These are phyloP conservation scores for Ogataea pini DNA, from an alignment of 805 yeast species.

Conservation along the genomic window DNA sequence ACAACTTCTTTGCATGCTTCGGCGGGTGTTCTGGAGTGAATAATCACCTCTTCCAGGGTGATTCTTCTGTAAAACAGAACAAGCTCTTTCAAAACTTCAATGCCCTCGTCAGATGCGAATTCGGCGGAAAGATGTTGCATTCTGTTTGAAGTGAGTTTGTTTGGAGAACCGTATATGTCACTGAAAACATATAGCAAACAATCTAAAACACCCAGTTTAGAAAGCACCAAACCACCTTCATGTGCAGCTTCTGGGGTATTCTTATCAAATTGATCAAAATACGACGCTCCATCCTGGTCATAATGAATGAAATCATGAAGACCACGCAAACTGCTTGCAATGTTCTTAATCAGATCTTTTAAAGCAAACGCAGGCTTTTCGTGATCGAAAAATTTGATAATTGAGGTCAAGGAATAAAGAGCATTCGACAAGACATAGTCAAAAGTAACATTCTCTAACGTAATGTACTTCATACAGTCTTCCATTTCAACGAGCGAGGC, in stretches of 20 bases:
- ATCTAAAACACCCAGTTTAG: constrained; percentile 40
- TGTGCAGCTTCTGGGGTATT: constrained; percentile 22
- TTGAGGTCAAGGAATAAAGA: constrained; percentile 51
- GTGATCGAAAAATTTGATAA: constrained; percentile 58
- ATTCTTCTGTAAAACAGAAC: constrained; percentile 50
- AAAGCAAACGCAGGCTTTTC: constrained; percentile 51
- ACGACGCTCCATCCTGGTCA: constrained; percentile 36
- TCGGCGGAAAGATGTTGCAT: constrained; percentile 41
- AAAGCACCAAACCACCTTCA: constrained; percentile 37
- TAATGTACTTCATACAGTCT: constrained; percentile 50
- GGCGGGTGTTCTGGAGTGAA: constrained; percentile 51
- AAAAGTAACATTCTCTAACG: constrained; percentile 56
- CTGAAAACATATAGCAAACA: constrained; percentile 53
- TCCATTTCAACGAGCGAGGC: constrained; percentile 40
- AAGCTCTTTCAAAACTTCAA: constrained; percentile 42
- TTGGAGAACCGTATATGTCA: constrained; percentile 57
- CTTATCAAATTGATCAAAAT: constrained; percentile 37
- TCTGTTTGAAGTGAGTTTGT: constrained; percentile 48
- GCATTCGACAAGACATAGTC: constrained; percentile 61
- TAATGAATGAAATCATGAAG: constrained; percentile 32
- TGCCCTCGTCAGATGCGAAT: constrained; percentile 45
- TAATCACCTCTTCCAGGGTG: constrained; percentile 56
- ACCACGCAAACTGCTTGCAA: constrained; percentile 17
- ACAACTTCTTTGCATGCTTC: constrained; percentile 44
- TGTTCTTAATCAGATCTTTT: constrained; percentile 19